Evolutionary conservation across 2,329 filamentous ascomycete species (phyloP), one percentile per base, ranked within the genome.

Genomic region (Raffaelea ambrosiae): DNA sequence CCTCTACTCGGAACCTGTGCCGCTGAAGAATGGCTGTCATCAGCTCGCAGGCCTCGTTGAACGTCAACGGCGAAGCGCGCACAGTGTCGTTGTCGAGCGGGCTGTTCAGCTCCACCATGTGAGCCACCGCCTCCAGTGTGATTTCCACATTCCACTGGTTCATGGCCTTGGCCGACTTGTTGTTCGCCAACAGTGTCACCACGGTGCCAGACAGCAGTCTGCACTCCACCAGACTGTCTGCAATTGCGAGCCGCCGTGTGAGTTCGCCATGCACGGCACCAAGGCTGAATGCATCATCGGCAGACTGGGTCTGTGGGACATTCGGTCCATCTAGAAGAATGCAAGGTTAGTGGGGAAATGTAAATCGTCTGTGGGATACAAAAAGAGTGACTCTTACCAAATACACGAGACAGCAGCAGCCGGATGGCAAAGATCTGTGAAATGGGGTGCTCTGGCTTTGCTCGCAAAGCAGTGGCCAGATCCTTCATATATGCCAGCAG

Each of bases 1-100:
- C 79, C 55, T 81, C 74, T 2, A 84, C 66, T 10, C 80, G 77
- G 40, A 79, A 67, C 4, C 80, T 69, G 59, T 83, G 77, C 43
- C 77, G 75, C 57, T 73, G 55, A 58, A 84, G 73, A 35, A 83
- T 63, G 20, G 69, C 63, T 47, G 79, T 75, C 19, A 79, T 63
- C 9, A 84, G 65, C 46, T 68, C 71, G 63, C 73, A 81, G 16
- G 77, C 62, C 57, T 64, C 64, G 2, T 66, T 58, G 56, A 70
- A 80, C 0, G 68, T 61, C 5, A 65, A 61, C 7, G 65, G 58
- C 56, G 40, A 62, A 11, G 5, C 49, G 45, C 18, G 55, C 20
- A 41, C 40, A 9, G 20, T 19, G 18, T 8, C 14, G 22, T 10
- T 23, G n/a, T 29, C n/a, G n/a, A n/a, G 13, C 26, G 26, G 26